Percentiles rank a stretch among this genome's conserved stretches.
phyloP scores from a whole-genome alignment of 2,329 filamentous ascomycete species.

The Byssothecium circinans region DNA sequence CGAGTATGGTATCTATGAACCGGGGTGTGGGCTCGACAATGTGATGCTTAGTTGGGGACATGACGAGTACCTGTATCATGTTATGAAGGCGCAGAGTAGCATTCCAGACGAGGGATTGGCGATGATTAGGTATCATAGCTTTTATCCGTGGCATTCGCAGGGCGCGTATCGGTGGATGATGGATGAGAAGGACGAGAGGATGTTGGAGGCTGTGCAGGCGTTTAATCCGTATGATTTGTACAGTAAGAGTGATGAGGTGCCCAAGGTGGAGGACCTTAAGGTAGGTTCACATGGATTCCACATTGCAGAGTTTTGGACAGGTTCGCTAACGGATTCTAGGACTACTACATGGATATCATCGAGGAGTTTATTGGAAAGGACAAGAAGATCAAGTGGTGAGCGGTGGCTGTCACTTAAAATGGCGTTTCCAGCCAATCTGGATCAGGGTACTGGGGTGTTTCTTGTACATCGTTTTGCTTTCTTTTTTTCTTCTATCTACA shows the following conservation, averaged over 20 bases:
- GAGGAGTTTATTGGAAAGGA: constrained; percentile 70
- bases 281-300: too few relatives aligned
- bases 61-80: constrained; percentile 84
- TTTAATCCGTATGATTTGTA: constrained; percentile 94
- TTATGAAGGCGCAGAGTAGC: constrained; percentile 78
- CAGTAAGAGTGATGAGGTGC: constrained; percentile 84
- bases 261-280: constrained; percentile 76
- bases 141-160: constrained; percentile 88
- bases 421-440: constrained; percentile 10
- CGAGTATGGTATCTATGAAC: constrained; percentile 76
- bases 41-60: constrained; percentile 91
- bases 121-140: constrained; percentile 92
- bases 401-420: neutral
- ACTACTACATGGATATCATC: constrained; percentile 74
- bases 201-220: constrained; percentile 78
- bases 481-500: neutral
- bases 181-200: constrained; percentile 76
- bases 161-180: constrained; percentile 82
- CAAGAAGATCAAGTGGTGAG: constrained; percentile 69
- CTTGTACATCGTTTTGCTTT: neutral
- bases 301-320: too few relatives aligned
- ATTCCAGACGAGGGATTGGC: constrained; percentile 81
- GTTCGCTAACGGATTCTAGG: constrained; percentile 44
- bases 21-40: constrained; percentile 80
- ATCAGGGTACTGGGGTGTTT: constrained; percentile 8